A percentile compares a stretch with the other conserved stretches of the same genome.
phyloP scores from a whole-genome alignment of 495 filamentous ascomycete genomes.

The Neurospora hispaniola region DNA sequence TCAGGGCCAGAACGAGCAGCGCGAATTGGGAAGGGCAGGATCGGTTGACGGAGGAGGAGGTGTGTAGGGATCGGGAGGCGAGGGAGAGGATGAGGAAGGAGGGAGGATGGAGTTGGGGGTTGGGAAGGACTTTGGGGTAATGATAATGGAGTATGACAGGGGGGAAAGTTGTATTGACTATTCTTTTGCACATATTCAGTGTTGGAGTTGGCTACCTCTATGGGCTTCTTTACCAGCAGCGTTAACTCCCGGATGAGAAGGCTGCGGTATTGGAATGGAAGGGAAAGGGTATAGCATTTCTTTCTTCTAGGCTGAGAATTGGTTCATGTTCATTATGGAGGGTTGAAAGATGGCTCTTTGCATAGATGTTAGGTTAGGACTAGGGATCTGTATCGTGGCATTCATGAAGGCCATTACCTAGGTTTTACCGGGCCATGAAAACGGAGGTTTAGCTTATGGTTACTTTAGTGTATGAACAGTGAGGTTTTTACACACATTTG shows the following conservation, averaged over 20 bases:
- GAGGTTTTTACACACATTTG: background rate
- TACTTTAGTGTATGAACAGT: background rate
- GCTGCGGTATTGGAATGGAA: fast-evolving
- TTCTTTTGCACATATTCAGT: background rate
- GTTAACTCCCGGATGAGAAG: background rate
- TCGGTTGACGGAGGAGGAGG: constrained; percentile 79
- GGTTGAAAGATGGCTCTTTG: background rate
- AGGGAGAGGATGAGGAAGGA: constrained; percentile 71
- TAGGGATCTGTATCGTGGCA: background rate
- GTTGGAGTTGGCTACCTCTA: background rate
- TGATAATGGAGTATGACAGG: background rate
- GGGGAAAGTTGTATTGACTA: background rate
- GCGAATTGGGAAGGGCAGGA: constrained; percentile 90
- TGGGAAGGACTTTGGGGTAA: constrained; percentile 12
- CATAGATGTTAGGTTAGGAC: background rate
- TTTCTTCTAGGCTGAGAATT: background rate
- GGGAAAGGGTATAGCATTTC: background rate
- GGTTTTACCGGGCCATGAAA: background rate
- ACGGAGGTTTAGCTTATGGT: background rate
- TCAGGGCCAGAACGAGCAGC: constrained; percentile 78
- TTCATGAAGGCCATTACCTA: background rate
- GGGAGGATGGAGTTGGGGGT: constrained; percentile 73
- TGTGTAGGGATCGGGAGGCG: constrained; percentile 66
- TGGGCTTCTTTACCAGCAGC: background rate
- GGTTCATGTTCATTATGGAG: background rate